These are phyloP conservation scores for Coemansia aciculifera DNA, from an alignment of 192 early-diverging fungal genomes.

Conservation along the genomic window DNA sequence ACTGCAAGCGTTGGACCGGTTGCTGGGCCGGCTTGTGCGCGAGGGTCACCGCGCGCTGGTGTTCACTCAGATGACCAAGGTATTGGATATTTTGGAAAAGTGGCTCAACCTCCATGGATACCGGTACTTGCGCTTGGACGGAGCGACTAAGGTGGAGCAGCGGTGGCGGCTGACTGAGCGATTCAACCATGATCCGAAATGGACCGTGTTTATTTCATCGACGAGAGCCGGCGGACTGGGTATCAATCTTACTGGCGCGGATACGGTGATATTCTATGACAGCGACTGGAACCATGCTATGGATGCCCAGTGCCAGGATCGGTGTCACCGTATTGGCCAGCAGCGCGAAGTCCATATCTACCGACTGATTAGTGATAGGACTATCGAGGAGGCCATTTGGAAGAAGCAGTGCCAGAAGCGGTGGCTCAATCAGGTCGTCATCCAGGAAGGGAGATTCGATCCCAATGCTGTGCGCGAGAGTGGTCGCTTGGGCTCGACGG, in stretches of 20 bases:
- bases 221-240: constrained; percentile 96
- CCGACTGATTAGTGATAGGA: constrained; percentile 69
- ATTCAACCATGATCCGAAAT: constrained; percentile 85
- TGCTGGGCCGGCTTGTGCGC: constrained; percentile 78
- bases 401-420: constrained; percentile 78
- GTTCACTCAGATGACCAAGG: constrained; percentile 93
- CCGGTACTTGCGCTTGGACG: constrained; percentile 88
- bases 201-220: constrained; percentile 92
- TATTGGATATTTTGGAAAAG: constrained; percentile 92
- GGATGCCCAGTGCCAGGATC: constrained; percentile 93
- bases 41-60: constrained; percentile 93
- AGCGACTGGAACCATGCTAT: constrained; percentile 95
- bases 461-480: background rate
- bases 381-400: constrained; percentile 78
- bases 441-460: constrained; percentile 76
- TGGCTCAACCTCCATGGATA: constrained; percentile 82
- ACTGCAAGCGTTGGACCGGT: constrained; percentile 75
- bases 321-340: constrained; percentile 96
- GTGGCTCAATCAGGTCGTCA: constrained; percentile 76
- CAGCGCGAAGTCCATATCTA: constrained; percentile 76
- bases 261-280: constrained; percentile 95
- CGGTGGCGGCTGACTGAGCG: constrained; percentile 92
- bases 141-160: constrained; percentile 79
- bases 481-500: background rate
- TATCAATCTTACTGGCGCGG: constrained; percentile 92